phyloP scores from a whole-genome alignment of 129 eudicot species.

The Oenanthe sinensis region DNA sequence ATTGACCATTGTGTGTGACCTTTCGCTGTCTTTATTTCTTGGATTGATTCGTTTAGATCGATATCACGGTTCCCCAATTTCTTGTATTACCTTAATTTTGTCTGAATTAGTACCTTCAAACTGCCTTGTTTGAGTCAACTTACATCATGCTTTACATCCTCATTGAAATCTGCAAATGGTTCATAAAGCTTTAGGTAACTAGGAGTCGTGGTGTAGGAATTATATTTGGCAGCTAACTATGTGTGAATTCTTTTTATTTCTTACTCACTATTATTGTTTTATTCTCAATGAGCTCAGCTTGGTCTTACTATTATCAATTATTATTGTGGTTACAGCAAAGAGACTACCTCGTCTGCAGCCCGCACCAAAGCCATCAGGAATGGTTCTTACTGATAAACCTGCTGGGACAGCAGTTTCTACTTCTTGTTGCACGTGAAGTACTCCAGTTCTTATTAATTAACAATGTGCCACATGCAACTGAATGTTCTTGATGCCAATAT shows the following conservation, averaged over 20 bases:
- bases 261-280: neutral
- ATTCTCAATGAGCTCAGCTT: neutral
- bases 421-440: constrained; percentile 29
- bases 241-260: neutral
- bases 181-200: neutral
- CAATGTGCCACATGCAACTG: neutral
- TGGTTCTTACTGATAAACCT: constrained; percentile 38
- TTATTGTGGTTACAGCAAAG: constrained; percentile 24
- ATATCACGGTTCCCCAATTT: neutral
- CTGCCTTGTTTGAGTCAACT: neutral
- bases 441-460: neutral
- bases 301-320: neutral
- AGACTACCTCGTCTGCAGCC: constrained; percentile 35
- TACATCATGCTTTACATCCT: neutral
- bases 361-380: constrained; percentile 37
- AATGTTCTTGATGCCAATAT: neutral
- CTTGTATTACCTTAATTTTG: neutral
- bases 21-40: neutral
- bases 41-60: neutral
- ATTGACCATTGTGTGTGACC: neutral
- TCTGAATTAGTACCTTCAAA: neutral
- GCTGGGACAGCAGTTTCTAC: constrained; percentile 21
- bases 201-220: neutral
- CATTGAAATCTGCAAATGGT: neutral
- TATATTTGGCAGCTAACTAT: neutral